Percentiles rank a stretch among this genome's conserved stretches.
Conservation (phyloP, 805 yeast genomes). For the Metschnikowia arizonensis region DNA sequence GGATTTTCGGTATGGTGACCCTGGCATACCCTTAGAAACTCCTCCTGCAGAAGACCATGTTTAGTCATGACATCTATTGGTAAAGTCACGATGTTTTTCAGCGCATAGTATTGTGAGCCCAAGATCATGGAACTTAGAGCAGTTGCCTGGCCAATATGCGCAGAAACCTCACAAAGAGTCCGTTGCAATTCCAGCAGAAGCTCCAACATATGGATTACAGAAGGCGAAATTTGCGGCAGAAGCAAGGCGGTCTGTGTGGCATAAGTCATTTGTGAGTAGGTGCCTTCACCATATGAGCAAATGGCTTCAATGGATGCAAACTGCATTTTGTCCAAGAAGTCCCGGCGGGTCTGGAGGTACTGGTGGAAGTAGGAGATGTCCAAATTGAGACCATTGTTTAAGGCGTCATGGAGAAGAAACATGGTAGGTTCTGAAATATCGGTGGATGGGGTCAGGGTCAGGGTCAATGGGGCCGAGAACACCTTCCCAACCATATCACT, state of each 20-base stretch:
- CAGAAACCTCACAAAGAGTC: conserved; percentile 55
- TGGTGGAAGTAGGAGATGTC: conserved; percentile 55
- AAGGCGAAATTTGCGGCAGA: conserved; percentile 56
- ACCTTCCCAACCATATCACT: conserved; percentile 52
- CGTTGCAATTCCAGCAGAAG: conserved; percentile 41
- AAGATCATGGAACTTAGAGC: conserved; percentile 63
- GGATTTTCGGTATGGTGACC: conserved; percentile 35
- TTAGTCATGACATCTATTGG: conserved; percentile 60
- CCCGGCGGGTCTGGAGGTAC: conserved; percentile 54
- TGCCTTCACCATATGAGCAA: conserved; percentile 78
- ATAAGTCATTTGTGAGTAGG: conserved; percentile 69
- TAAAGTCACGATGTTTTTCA: conserved; percentile 49
- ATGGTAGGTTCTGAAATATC: conserved; percentile 61
- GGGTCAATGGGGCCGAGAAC: conserved; percentile 31
- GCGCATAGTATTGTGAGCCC: conserved; percentile 56
- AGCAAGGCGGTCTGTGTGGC: conserved; percentile 55
- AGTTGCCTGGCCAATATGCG: conserved; percentile 81
- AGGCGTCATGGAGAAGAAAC: conserved; percentile 50
- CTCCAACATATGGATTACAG: conserved; percentile 47
- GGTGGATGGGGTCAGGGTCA: too few species aligned
- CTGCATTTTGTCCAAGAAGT: conserved; percentile 45
- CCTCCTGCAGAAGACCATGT: conserved; percentile 59
- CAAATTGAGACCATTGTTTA: conserved; percentile 46
- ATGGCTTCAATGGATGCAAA: conserved; percentile 52
- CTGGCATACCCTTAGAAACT: conserved; percentile 45